Evolutionary conservation across 768 basidiomycete species (phyloP), one percentile per base, ranked within the genome.

Genomic region (Suillus fuscotomentosus): DNA sequence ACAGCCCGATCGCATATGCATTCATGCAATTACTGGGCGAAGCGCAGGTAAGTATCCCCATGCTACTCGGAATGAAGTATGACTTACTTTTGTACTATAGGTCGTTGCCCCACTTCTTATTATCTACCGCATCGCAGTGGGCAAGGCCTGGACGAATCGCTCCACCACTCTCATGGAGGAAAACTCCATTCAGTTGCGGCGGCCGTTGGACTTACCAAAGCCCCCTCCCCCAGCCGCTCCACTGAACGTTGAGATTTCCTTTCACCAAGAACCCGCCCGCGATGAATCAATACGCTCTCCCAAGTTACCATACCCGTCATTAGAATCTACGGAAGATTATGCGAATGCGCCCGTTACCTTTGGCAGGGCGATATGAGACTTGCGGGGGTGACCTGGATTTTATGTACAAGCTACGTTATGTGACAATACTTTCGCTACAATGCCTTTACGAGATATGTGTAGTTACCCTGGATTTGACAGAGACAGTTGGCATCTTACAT

Each of bases 81-180:
- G 48, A 22, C 39, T 48, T n/a, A 63, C 42, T 8, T 41, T 57
- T 36, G 20, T 60, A 61, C n/a, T 17, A 2, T 65, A 83, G 82
- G 76, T 81, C 72, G 77, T 83, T 38, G 81, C 83, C 13, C 78
- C 79, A 0, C 80, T 82, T 65, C 74, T 83, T 27, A 83, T 84
- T 62, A 82, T 82, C 43, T 80, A 80, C 50, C 79, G 82, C n/a
- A 72, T 84, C 13, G 78, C 81, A 2, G 73, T 80, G 64, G 83
- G 83, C 15, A 76, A 78, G 31, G 82, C 81, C 3, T 82, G 81
- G 83, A 68, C 69, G 24, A 66, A 55, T 31, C 68, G 73, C 8
- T 62, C 68, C 36, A 41, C 69, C 5, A 61, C 74, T 15, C 53
- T 27, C 14, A 54, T 31, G 51, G 50, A 22, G 1, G 65, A 66